Conservation (phyloP, 176 grass and related monocot genomes). For the Avena insularis region DNA sequence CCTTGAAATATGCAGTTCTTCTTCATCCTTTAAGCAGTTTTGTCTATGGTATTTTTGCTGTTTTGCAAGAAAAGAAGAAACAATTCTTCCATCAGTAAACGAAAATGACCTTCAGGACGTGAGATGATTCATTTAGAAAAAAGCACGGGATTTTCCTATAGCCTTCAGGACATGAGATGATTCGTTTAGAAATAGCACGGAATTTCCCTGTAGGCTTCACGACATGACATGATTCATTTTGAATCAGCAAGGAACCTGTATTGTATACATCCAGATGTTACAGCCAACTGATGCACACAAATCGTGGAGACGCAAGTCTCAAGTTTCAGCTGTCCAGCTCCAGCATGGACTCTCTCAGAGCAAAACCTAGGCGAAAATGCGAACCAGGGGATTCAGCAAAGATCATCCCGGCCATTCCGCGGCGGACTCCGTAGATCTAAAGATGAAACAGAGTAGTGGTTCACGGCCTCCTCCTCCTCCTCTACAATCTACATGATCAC, state of each 20-base stretch:
- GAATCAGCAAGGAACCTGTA: neutral
- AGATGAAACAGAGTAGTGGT: neutral
- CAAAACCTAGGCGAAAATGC: neutral
- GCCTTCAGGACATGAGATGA: too few relatives aligned
- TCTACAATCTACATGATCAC: conserved; percentile 7
- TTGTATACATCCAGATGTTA: neutral
- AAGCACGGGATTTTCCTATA: too few relatives aligned
- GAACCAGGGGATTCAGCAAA: neutral
- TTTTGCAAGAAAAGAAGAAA: neutral
- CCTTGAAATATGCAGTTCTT: too few relatives aligned
- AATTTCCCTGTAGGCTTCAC: too few relatives aligned
- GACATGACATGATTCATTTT: neutral
- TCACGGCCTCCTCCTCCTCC: neutral
- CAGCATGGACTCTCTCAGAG: neutral
- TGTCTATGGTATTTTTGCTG: too few relatives aligned
- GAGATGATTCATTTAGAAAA: too few relatives aligned
- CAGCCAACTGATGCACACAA: neutral
- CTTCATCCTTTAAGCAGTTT: too few relatives aligned
- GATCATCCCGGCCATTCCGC: neutral
- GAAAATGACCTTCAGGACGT: too few relatives aligned
- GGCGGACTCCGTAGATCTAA: neutral
- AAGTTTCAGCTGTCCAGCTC: neutral
- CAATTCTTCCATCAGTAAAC: too few relatives aligned
- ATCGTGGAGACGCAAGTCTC: neutral
- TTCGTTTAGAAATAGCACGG: too few relatives aligned